Percentiles rank a stretch among this genome's conserved stretches.
Conservation (phyloP, 805 yeast species). For the Ogataea saltuana region DNA sequence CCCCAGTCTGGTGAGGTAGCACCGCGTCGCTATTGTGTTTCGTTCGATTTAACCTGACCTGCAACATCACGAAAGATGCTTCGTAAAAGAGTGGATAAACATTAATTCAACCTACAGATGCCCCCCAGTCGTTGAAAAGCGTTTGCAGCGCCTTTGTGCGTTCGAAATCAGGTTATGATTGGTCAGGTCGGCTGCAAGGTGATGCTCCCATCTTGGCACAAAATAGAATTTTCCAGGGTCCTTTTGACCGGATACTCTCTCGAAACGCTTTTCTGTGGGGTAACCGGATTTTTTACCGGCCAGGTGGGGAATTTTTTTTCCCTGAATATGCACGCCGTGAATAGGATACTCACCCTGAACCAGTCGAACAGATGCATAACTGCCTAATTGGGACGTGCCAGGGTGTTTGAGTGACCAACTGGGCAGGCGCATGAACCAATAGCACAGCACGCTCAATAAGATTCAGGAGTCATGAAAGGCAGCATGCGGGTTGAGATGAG, state of each 20-base stretch:
- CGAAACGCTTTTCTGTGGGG: neutral
- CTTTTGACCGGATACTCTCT: neutral
- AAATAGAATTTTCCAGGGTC: too few relatives aligned
- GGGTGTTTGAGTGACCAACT: neutral
- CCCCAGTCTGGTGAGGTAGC: neutral
- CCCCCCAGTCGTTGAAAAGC: too few relatives aligned
- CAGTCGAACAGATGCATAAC: neutral
- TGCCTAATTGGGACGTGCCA: constrained; percentile 3
- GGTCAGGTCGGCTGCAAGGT: too few relatives aligned
- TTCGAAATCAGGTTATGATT: too few relatives aligned
- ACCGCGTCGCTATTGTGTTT: neutral
- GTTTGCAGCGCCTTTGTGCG: too few relatives aligned
- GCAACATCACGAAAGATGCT: too few relatives aligned
- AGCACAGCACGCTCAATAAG: too few relatives aligned
- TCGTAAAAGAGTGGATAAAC: too few relatives aligned
- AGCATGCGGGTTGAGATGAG: neutral
- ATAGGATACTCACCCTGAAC: neutral
- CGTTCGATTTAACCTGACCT: neutral
- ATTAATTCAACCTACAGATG: too few relatives aligned
- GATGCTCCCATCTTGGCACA: too few relatives aligned
- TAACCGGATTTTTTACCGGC: neutral
- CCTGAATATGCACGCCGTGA: neutral
- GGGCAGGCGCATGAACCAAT: neutral
- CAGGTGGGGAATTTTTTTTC: neutral
- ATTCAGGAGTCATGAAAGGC: too few relatives aligned